Percentiles rank a stretch among this genome's conserved stretches.
These are phyloP conservation scores for Fragaria vesca DNA, from an alignment of 306 rosid genomes.

Conservation along the genomic window DNA sequence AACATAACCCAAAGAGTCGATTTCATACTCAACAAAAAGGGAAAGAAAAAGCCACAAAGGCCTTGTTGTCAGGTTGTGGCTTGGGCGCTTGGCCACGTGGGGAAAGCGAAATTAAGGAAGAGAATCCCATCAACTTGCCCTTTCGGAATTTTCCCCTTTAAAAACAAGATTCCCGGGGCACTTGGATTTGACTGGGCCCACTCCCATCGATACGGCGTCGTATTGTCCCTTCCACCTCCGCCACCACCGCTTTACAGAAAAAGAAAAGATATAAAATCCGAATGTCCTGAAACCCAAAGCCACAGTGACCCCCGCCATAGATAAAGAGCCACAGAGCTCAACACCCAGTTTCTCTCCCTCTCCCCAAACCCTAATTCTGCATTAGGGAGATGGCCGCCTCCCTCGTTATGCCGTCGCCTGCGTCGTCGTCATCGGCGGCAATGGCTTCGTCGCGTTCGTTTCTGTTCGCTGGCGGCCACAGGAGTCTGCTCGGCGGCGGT, in stretches of 20 bases:
- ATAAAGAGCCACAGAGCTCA: slow-evolving; percentile 22
- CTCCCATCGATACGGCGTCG: not conserved
- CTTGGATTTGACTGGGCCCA: slow-evolving; percentile 9
- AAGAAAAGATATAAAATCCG: slow-evolving; percentile 13
- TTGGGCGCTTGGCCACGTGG: not conserved
- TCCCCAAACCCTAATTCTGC: slow-evolving; percentile 11
- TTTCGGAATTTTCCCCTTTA: not conserved
- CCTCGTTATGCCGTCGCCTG: slow-evolving; percentile 40
- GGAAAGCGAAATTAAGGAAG: not conserved
- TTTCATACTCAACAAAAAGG: not conserved
- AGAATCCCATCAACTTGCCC: not conserved
- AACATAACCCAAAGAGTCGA: not conserved
- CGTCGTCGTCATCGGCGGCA: slow-evolving; percentile 30
- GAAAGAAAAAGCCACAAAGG: not conserved
- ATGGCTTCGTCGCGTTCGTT: slow-evolving; percentile 38
- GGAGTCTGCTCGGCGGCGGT: slow-evolving; percentile 19
- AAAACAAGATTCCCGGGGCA: not conserved
- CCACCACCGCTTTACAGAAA: not conserved
- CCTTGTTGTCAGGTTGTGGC: not conserved
- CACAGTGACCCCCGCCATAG: slow-evolving; percentile 44
- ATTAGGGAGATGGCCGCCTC: slow-evolving; percentile 58
- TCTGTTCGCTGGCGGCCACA: slow-evolving; percentile 28
- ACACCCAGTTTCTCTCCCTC: not conserved
- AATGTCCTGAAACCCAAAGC: slow-evolving; percentile 19
- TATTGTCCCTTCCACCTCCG: not conserved